Percentiles rank a stretch among this genome's conserved stretches.
Evolutionary conservation across 2,329 filamentous ascomycete genomes (phyloP).

Genomic region (Fusarium avenaceum): DNA sequence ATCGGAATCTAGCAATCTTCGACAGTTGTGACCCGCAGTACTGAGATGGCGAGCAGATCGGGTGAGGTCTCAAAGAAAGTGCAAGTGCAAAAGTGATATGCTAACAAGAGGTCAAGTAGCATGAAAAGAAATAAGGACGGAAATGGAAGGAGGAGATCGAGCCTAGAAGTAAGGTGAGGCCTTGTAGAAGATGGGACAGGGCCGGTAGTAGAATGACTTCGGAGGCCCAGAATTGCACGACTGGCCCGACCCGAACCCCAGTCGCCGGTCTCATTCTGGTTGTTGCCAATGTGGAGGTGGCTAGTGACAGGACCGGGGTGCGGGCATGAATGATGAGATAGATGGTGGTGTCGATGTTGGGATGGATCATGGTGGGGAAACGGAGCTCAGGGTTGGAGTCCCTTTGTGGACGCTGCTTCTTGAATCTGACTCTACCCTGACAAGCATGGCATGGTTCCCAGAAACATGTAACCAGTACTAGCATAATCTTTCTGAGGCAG

Average conservation of each 20-base stretch:
- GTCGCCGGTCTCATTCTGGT: conserved; percentile 49
- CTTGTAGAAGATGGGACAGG: conserved; percentile 42
- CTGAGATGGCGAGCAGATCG: conserved; percentile 14
- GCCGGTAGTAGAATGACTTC: conserved; percentile 43
- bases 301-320: conserved; percentile 51
- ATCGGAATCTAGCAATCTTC: conserved; percentile 26
- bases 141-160: conserved; percentile 46
- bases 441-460: conserved; percentile 26
- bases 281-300: conserved; percentile 52
- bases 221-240: conserved; percentile 49
- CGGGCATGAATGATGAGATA: conserved; percentile 48
- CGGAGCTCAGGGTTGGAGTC: conserved; percentile 44
- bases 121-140: conserved; percentile 35
- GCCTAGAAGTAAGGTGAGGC: conserved; percentile 47
- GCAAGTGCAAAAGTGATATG: conserved; percentile 24
- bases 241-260: conserved; percentile 49
- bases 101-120: conserved; percentile 34
- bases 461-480: conserved; percentile 18
- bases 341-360: conserved; percentile 51
- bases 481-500: conserved; percentile 26
- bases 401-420: conserved; percentile 41
- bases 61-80: conserved; percentile 28
- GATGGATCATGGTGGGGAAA: conserved; percentile 47
- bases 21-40: conserved; percentile 23
- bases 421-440: conserved; percentile 38